Base-by-base conservation (phyloP, 495 filamentous ascomycete species). In the Neurospora sp. region DNA sequence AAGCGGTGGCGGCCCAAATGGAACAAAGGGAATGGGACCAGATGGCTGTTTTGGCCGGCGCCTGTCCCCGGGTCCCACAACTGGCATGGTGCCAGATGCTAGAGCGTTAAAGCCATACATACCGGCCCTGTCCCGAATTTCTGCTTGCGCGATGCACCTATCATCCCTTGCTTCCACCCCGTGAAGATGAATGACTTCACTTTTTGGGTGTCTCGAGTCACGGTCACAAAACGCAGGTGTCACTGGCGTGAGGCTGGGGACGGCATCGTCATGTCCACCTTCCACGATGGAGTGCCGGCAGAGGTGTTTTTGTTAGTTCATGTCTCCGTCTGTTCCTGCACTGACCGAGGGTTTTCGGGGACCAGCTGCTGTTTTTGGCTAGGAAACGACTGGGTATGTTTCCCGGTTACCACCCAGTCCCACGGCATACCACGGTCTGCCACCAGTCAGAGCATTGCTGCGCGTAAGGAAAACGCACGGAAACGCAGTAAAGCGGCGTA, bases 111-210 rank as follows among this genome's bases (percentile, higher is more conserved):
- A 45, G 73, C 77, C 76, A 70, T 80, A 34, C 4, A 11, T 39
- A 71, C 78, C 78, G 43, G 71, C 74, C 75, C 72, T 77, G 79
- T 77, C 78, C 72, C 77, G 70, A 76, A 73, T 76, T 77, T 74
- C 54, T 71, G 75, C 78, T 81, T 80, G 79, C 77, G 78, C 73
- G 77, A 77, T 80, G 80, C 80, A 80, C 72, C 72, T 76, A 66
- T 77, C 77, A 66, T 77, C 77, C 73, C 79, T 78, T 79, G 78
- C 78, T 81, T 77, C 75, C 74, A 74, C 37, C 71, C 72, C 69
- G 43, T 76, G 54, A 66, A 66, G 15, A 66, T 59, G 48, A 54
- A 54, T 48, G 43, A 24, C 42, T n/a, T 45, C 42, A n/a, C 19
- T 8, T 45, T 19, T 45, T n/a, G 42, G 42, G 15, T 42, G 40